Base-by-base conservation (phyloP, 1,284 basidiomycete species). In the Microbotryum intermedium region DNA sequence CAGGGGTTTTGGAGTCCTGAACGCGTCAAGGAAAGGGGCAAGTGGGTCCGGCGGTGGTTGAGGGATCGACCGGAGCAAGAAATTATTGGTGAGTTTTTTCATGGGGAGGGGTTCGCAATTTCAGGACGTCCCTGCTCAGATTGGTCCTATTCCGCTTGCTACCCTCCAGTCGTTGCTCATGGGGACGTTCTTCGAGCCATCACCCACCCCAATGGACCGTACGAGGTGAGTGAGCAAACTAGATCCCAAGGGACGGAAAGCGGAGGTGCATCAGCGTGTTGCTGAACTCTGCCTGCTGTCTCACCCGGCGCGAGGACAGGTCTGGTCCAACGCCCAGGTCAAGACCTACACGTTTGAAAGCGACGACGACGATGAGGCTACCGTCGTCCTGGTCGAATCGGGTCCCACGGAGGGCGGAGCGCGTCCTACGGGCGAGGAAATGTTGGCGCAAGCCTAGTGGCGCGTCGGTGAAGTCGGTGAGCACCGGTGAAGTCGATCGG, bases 111-210 rank as follows among this genome's bases (percentile, higher is more conserved):
- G 50, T 2, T 20, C 29, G 34, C 6, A 42, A 2, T 11, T n/a
- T 52, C 20, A 43, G 20, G n/a, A n/a, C n/a, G n/a, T n/a, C n/a
- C n/a, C 20, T 20, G 8, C 34, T 9, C 7, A 46, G 5, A 28
- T 6, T 16, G n/a, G 6, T 16, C 7, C n/a, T n/a, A n/a, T n/a
- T n/a, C n/a, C n/a, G n/a, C 4, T 21, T 21, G 48, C 7, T 25
- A 10, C 21, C 21, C 10, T 23, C 18, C 45, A 55, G 65, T 77
- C 42, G 75, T 76, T 7, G 74, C 76, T 7, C 76, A 77, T 61
- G 75, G 76, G 1, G 75, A 76, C 56, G 74, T 77, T 26, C 59
- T 77, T 30, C 65, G 76, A 42, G 66, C 69, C 60, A 64, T 77
- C 34, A 72, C 70, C 2, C 72, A 75, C 43, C 71, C 72, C 1